Base-by-base conservation (phyloP, 176 grass and related monocot species). In the Bromus sterilis region DNA sequence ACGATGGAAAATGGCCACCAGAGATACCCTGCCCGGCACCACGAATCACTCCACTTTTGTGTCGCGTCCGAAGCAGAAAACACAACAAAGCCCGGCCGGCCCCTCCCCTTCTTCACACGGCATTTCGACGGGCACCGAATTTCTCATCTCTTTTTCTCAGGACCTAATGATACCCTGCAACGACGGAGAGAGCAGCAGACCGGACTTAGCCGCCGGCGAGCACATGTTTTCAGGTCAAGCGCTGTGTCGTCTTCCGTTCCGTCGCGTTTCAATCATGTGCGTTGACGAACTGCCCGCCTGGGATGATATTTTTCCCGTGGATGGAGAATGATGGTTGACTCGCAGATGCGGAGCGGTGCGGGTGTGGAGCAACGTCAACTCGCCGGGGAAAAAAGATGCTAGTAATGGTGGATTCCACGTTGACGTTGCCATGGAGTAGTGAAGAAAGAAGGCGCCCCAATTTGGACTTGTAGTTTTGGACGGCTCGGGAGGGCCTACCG, bases 351-450 rank as follows among this genome's bases (percentile, higher is more conserved):
- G 36, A 21, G 66, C 36, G 35, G 64, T 67, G 36, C 25, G 66
- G 66, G 65, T 67, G 36, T 41, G 66, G 66, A 35, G 36, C 34
- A 41, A 41, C 2, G 66, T 69, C 36, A 57, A 26, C 74, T 18
- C 74, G 65, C 37, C 18, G 13, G 18, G 12, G 32, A 15, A 2
- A 53, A 53, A 53, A 3, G 20, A 62, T 33, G 26, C 34, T 66
- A 73, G 53, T n/a, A n/a, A n/a, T n/a, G n/a, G n/a, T 78, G 36
- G 36, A 42, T 42, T 74, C 77, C 67, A 65, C 33, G 67, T 86
- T 86, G 56, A 65, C 43, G 57, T 80, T 80, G 56, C 0, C 21
- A 41, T 42, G 57, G 57, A 56, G 29, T 61, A 31, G 18, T 0
- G 36, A 28, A 62, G 2, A 76, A 28, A 62, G 2, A 76, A 66